Conservation (phyloP, 2,329 filamentous ascomycete genomes). For the Niveomyces coronatus region DNA sequence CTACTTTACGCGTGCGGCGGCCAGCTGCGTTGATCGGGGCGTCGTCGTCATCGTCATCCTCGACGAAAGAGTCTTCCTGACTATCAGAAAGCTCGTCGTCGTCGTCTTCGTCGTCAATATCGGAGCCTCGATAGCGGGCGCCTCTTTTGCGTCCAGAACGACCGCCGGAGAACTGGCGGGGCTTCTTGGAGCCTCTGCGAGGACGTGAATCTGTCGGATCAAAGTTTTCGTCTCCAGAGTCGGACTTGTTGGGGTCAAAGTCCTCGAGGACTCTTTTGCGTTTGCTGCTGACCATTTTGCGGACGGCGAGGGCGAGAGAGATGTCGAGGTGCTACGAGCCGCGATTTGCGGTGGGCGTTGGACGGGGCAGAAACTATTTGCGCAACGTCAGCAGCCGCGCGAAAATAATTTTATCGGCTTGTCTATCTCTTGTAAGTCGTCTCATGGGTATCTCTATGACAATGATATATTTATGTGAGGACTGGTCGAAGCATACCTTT, state of each 20-base stretch:
- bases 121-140: conserved; percentile 45
- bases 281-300: conserved; percentile 26
- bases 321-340: background rate
- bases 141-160: conserved; percentile 25
- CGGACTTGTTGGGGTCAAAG: conserved; percentile 58
- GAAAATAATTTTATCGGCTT: too few relatives aligned
- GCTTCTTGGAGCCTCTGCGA: conserved; percentile 31
- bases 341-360: background rate
- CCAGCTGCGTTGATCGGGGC: conserved; percentile 36
- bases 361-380: too few relatives aligned
- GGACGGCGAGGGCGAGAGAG: background rate
- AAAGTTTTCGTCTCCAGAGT: conserved; percentile 57
- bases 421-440: too few relatives aligned
- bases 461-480: too few relatives aligned
- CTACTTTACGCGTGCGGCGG: conserved; percentile 36
- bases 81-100: conserved; percentile 46
- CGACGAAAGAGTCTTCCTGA: conserved; percentile 38
- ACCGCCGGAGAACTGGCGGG: conserved; percentile 26
- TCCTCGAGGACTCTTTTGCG: conserved; percentile 48
- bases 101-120: conserved; percentile 52
- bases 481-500: too few relatives aligned
- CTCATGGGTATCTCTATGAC: too few relatives aligned
- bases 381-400: too few relatives aligned
- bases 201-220: conserved; percentile 40
- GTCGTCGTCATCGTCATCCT: conserved; percentile 33